phyloP scores from a whole-genome alignment of 768 basidiomycete species.

The Leccinum subgranulosum region DNA sequence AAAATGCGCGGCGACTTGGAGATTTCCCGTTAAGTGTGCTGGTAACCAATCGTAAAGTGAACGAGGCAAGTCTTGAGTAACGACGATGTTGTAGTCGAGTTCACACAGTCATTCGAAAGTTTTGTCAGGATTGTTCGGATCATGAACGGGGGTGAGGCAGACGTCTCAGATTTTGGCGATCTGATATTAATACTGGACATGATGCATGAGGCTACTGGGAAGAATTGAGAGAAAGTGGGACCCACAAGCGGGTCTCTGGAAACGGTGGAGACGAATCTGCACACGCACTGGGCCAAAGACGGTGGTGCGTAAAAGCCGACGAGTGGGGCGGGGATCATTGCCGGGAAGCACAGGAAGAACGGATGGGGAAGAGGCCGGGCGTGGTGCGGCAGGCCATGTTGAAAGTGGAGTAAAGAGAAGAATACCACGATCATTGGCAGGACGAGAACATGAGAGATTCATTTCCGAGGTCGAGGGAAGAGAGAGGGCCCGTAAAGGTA shows the following conservation, averaged over 20 bases:
- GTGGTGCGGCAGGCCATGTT: conserved; percentile 28
- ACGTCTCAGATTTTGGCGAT: conserved; percentile 20
- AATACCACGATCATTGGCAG: conserved; percentile 24
- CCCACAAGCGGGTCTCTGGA: neutral
- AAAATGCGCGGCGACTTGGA: conserved; percentile 18
- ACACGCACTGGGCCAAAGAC: neutral
- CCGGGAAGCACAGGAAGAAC: conserved; percentile 12
- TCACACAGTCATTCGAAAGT: conserved; percentile 26
- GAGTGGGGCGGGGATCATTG: conserved; percentile 20
- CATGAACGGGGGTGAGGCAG: conserved; percentile 29
- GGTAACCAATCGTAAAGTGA: conserved; percentile 1
- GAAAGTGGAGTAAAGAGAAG: conserved; percentile 27
- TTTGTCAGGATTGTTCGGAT: conserved; percentile 21
- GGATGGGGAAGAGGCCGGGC: conserved; percentile 17
- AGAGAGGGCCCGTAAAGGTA: conserved; percentile 15
- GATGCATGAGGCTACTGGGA: conserved; percentile 27
- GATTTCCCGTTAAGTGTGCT: conserved; percentile 8
- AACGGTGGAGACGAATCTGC: neutral
- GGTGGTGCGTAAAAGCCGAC: neutral
- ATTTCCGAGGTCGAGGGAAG: conserved; percentile 28
- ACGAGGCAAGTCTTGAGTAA: conserved; percentile 12
- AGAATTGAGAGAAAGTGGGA: conserved; percentile 1
- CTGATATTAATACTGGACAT: conserved; percentile 30
- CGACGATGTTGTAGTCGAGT: conserved; percentile 3
- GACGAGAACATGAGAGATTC: conserved; percentile 32